Evolutionary conservation across 257 asterid genomes (phyloP).

Genomic region (Nicotiana sylvestris): DNA sequence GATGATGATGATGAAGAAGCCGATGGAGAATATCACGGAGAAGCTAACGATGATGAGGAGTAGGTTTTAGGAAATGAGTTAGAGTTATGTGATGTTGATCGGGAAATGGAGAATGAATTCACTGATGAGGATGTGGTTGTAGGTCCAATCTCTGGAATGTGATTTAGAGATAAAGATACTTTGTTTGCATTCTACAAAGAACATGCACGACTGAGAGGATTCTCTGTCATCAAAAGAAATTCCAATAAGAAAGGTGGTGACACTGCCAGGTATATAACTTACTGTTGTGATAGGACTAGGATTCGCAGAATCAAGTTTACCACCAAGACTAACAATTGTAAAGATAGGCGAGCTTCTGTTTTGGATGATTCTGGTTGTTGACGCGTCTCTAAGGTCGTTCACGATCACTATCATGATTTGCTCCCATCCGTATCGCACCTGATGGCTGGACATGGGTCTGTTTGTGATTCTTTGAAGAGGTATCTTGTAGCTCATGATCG

Average conservation of each 20-base stretch:
- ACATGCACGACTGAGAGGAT: not conserved
- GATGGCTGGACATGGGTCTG: too few species aligned
- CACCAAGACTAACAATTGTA: not conserved
- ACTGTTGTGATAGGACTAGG: not conserved
- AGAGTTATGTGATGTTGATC: not conserved
- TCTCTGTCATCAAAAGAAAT: not conserved
- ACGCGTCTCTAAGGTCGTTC: too few species aligned
- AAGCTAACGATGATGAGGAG: not conserved
- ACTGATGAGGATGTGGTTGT: not conserved
- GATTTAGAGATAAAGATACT: not conserved
- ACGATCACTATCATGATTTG: too few species aligned
- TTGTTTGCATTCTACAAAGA: not conserved
- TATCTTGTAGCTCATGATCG: not conserved
- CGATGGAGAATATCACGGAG: too few species aligned
- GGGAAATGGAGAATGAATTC: not conserved
- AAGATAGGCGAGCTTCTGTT: too few species aligned
- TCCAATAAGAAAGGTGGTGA: not conserved
- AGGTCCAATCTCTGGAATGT: not conserved
- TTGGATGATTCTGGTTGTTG: too few species aligned
- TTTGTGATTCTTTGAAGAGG: not conserved
- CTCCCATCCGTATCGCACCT: too few species aligned
- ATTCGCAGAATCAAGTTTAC: not conserved
- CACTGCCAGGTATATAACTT: not conserved
- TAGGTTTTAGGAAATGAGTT: not conserved
- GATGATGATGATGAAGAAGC: too few species aligned